phyloP scores from a whole-genome alignment of 129 eudicot species.

The Logfia minima region DNA sequence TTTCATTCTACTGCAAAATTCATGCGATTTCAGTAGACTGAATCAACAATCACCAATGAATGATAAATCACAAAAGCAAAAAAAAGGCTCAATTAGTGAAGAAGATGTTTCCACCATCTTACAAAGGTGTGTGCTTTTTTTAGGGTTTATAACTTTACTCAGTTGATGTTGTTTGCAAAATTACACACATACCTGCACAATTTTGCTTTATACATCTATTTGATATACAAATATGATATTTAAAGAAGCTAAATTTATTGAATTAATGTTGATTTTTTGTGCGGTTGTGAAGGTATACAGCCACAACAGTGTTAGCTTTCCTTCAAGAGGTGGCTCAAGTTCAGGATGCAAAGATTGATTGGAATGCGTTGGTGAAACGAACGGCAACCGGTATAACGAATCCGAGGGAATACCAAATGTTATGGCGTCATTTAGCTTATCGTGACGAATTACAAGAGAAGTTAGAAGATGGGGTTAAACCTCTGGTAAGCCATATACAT shows the following conservation, averaged over 20 bases:
- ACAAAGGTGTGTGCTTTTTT: conserved; percentile 45
- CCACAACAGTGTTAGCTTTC: conserved; percentile 60
- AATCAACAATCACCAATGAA: conserved; percentile 38
- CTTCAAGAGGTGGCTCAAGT: conserved; percentile 77
- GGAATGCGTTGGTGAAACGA: conserved; percentile 67
- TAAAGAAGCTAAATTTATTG: not conserved
- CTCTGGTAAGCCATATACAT: conserved; percentile 41
- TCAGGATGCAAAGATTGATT: conserved; percentile 53
- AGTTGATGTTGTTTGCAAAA: not conserved
- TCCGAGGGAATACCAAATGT: conserved; percentile 84
- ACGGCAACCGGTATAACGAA: conserved; percentile 65
- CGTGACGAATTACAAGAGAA: conserved; percentile 47
- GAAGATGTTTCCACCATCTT: conserved; percentile 58
- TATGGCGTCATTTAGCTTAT: conserved; percentile 95
- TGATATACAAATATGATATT: not conserved
- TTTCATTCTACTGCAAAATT: not conserved
- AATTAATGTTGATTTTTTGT: not conserved
- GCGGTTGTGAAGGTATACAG: conserved; percentile 57
- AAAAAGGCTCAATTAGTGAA: conserved; percentile 56
- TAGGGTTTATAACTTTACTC: conserved; percentile 13
- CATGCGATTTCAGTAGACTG: not conserved
- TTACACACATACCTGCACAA: not conserved
- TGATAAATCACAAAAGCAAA: conserved; percentile 43
- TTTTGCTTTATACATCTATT: not conserved
- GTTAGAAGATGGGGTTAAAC: conserved; percentile 50